These are phyloP conservation scores for Fraxinus dipetala DNA, from an alignment of 305 asterid species.

Conservation along the genomic window DNA sequence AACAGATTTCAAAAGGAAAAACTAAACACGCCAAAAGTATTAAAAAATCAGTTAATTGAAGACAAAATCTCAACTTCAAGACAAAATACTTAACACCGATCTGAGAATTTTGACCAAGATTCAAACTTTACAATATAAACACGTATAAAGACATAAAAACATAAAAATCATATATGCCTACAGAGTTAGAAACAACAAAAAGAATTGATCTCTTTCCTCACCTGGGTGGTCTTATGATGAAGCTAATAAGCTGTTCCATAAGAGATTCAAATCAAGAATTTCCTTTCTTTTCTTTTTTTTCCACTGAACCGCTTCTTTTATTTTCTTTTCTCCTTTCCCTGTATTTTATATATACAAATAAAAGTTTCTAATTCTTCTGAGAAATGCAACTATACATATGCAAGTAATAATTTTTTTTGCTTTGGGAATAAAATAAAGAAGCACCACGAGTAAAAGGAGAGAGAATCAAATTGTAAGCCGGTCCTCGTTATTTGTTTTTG, in stretches of 20 bases:
- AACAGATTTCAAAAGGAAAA: neutral
- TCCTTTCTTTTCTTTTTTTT: neutral
- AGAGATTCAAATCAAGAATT: slow-evolving; percentile 42
- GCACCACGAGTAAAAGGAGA: slow-evolving; percentile 13
- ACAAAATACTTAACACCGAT: slow-evolving; percentile 29
- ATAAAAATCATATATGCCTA: neutral
- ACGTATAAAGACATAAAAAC: neutral
- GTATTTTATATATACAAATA: slow-evolving; percentile 11
- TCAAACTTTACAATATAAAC: slow-evolving; percentile 21
- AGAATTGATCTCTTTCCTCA: slow-evolving; percentile 23
- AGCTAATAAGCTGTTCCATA: slow-evolving; percentile 95
- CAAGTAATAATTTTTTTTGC: neutral
- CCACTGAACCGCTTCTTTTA: neutral
- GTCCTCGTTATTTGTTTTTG: slow-evolving; percentile 18
- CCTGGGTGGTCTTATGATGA: slow-evolving; percentile 99
- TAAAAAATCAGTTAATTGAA: slow-evolving; percentile 8
- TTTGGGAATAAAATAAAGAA: neutral
- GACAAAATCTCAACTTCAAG: slow-evolving; percentile 22
- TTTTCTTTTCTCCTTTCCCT: neutral
- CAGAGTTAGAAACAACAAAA: slow-evolving; percentile 1
- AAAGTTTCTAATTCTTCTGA: slow-evolving; percentile 2
- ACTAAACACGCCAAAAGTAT: neutral
- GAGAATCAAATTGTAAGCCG: slow-evolving; percentile 17
- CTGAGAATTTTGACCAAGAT: slow-evolving; percentile 29
- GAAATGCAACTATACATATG: neutral